Base-by-base conservation (phyloP, 2,329 filamentous ascomycete genomes). In the Scedosporium aurantiacum region DNA sequence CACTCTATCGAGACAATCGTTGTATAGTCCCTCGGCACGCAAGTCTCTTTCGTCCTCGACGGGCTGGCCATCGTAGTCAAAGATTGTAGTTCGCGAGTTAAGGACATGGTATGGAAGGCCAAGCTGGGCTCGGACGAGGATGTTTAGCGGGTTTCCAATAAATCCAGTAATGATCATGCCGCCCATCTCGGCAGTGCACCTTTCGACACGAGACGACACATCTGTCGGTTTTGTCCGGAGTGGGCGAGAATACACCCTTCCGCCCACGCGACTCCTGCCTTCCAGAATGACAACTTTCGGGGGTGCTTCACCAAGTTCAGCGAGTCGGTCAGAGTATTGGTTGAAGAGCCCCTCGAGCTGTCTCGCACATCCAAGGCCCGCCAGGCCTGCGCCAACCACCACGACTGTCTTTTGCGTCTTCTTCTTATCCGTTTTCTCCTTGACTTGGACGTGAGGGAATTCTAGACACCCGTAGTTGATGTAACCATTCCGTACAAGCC, bases 121-220 rank as follows among this genome's bases (percentile, higher is more conserved):
- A 57, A 99, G 81, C 73, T 99, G 95, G 16, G 90, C 92, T 66
- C 94, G 87, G 62, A 99, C 86, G 63, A 99, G 85, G 57, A 92
- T 84, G 70, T 97, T 95, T 67, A 99, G 77, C 4, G 94, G 94
- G 68, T 99, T 99, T 18, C 95, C 95, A 66, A 97, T 91, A 71
- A 97, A 99, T 0, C 94, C 94, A 40, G 95, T 97, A 64, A 99
- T 91, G 63, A 99, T 97, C 80, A 99, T 96, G 61, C 93, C 94
- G 28, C 94, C 94, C 86, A 97, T 95, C 72, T 99, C 94, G 37
- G 91, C 94, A 21, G 92, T 97, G 69, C 88, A 88, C 58, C 84
- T 78, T 64, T 79, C 82, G 7, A 78, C 80, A 75, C 83, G 74
- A 25, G 27, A 37, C 16, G 59, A 27, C 23, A 16, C 14, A 70